Conservation (phyloP, 2,329 filamentous ascomycete genomes). For the Fusarium sambucinum region DNA sequence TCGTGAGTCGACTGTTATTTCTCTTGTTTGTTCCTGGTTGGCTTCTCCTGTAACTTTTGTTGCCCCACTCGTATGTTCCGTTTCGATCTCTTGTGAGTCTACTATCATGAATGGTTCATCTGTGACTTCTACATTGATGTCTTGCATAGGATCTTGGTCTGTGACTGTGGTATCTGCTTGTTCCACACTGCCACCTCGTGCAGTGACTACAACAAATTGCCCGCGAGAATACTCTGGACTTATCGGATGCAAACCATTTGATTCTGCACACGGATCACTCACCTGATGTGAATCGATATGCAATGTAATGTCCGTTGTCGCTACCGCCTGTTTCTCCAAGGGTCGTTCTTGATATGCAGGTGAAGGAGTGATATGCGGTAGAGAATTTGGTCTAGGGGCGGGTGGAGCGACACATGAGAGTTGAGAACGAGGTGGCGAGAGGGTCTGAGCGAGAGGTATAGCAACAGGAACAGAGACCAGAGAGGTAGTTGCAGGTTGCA, state of each 20-base stretch:
- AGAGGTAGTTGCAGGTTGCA: constrained; percentile 46
- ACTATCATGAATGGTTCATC: not conserved
- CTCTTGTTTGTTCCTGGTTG: not conserved
- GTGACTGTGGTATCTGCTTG: not conserved
- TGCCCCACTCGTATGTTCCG: not conserved
- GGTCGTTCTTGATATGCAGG: not conserved
- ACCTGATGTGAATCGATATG: not conserved
- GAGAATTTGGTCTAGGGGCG: constrained; percentile 4
- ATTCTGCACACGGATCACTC: constrained; percentile 14
- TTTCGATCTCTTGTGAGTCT: not conserved
- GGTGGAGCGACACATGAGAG: constrained; percentile 1
- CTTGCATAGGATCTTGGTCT: not conserved
- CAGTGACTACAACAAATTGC: not conserved
- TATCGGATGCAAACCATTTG: not conserved
- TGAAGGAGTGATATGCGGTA: constrained; percentile 9
- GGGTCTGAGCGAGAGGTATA: not conserved
- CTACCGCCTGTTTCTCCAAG: not conserved
- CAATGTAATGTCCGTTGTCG: not conserved
- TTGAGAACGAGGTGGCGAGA: constrained; percentile 8
- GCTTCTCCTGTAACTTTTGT: not conserved
- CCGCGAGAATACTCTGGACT: not conserved
- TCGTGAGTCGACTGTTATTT: not conserved
- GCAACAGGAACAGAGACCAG: not conserved
- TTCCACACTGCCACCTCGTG: not conserved
- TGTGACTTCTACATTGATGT: not conserved